These are phyloP conservation scores for Hordeum pubiflorum DNA, from an alignment of 202 grass and related monocot species.

Conservation along the genomic window DNA sequence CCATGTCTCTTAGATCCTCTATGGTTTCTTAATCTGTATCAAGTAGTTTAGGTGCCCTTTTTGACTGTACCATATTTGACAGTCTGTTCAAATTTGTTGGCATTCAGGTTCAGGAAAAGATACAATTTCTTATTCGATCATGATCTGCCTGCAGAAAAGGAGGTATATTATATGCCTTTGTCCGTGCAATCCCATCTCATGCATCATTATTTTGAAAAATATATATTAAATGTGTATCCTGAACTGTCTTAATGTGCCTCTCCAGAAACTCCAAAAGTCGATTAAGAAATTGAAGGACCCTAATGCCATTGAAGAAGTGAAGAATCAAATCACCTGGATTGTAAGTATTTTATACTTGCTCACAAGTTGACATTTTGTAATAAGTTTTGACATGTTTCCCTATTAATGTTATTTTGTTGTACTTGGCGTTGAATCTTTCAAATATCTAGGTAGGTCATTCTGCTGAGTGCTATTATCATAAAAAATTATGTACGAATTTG, in stretches of 20 bases:
- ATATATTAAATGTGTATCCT: not conserved
- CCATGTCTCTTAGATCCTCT: not conserved
- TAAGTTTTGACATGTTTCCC: not conserved
- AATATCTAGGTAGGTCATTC: not conserved
- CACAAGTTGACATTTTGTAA: not conserved
- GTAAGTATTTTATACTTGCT: constrained; percentile 42
- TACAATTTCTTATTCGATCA: constrained; percentile 82
- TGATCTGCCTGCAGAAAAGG: constrained; percentile 70
- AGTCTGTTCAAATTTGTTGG: not conserved
- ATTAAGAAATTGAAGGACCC: constrained; percentile 81
- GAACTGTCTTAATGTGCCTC: constrained; percentile 2
- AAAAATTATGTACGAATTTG: not conserved
- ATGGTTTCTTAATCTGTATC: not conserved
- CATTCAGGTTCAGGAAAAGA: constrained; percentile 78
- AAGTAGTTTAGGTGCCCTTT: not conserved
- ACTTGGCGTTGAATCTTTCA: not conserved
- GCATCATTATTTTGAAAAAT: not conserved
- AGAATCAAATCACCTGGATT: constrained; percentile 74
- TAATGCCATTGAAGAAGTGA: constrained; percentile 65
- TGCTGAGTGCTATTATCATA: not conserved
- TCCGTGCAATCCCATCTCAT: not conserved
- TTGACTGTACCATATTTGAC: not conserved
- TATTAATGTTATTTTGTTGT: constrained; percentile 16
- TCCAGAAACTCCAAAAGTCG: constrained; percentile 74
- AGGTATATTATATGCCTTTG: constrained; percentile 39